Evolutionary conservation across 805 yeast species (phyloP), one percentile per base, ranked within the genome.

Genomic region (Scheffersomyces amazonensis): DNA sequence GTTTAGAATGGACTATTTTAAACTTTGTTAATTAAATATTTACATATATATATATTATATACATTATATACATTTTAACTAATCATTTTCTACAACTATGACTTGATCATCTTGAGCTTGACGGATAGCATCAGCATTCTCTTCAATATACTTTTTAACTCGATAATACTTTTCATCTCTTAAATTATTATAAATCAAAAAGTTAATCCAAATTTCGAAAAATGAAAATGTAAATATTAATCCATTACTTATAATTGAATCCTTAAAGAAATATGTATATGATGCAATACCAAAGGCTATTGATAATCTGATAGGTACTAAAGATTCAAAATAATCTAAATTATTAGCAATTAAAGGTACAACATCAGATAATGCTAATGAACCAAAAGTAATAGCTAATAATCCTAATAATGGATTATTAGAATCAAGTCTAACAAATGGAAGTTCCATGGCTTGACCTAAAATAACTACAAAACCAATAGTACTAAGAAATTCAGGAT

Each of bases 121-220:
- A 32, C 51, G 48, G 38, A 66, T 53, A 36, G 60, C 62, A 8
- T 62, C 69, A 11, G 58, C 68, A 40, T 68, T 64, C 36, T 66
- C 66, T 44, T 64, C 64, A 23, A 66, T 50, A 41, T 56, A 66
- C 39, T 60, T 55, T 47, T 76, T 75, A 37, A 71, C 62, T 41
- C 75, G 67, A 41, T 67, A 65, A 42, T 70, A 68, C 50, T 72
- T 77, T 50, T 83, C 91, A 43, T 83, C 89, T 50, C 80, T 74
- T 42, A 84, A 62, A 31, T 81, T 71, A 52, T 73, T 76, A 56
- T 71, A 83, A 23, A 81, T 69, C 46, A 83, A 61, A 41, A 81
- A 78, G 49, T 81, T 78, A 50, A 79, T 66, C 88, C 90, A 84
- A 22, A 83, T 71, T 56, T 84, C 93, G 44, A 76, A 50, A 44